A percentile compares a stretch with the other conserved stretches of the same genome.
These are phyloP conservation scores for Colletotrichum acutatum DNA, from an alignment of 2,329 filamentous ascomycete species.

Conservation along the genomic window DNA sequence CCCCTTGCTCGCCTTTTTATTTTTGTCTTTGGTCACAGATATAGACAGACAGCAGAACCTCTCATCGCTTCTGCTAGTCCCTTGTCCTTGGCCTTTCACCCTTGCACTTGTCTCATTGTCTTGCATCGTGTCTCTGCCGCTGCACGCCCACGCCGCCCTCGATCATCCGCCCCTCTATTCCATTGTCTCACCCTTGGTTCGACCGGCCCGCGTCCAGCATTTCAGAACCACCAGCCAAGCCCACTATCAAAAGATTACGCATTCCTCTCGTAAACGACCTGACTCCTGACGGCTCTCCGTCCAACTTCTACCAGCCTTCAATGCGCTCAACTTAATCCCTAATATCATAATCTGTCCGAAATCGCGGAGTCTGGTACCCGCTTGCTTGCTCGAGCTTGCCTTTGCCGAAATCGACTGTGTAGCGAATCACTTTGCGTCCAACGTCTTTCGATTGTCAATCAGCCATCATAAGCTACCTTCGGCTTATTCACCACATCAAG, in stretches of 20 bases:
- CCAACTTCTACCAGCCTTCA: constrained; percentile 12
- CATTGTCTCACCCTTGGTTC: constrained; percentile 34
- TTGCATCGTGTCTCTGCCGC: constrained; percentile 34
- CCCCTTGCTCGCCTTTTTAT: not conserved
- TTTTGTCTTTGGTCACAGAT: constrained; percentile 1
- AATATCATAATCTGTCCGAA: constrained; percentile 36
- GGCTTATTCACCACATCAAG: not conserved
- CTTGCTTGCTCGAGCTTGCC: constrained; percentile 1
- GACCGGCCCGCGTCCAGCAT: constrained; percentile 32
- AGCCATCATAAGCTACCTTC: not conserved
- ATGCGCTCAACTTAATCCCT: constrained; percentile 33
- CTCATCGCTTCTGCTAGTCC: not conserved
- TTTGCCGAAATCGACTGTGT: not conserved
- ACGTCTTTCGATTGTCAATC: not conserved
- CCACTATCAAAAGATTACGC: constrained; percentile 18
- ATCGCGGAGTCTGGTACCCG: constrained; percentile 36
- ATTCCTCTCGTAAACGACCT: constrained; percentile 29
- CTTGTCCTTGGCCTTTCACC: not conserved
- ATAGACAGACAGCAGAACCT: constrained; percentile 18
- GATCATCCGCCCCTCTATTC: constrained; percentile 8
- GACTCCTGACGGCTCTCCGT: not conserved
- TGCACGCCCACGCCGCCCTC: constrained; percentile 20
- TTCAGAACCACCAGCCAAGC: constrained; percentile 25
- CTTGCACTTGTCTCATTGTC: constrained; percentile 30
- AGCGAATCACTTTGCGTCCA: not conserved